These are phyloP conservation scores for Penicillium nucicola DNA, from an alignment of 495 filamentous ascomycete species.

Conservation along the genomic window DNA sequence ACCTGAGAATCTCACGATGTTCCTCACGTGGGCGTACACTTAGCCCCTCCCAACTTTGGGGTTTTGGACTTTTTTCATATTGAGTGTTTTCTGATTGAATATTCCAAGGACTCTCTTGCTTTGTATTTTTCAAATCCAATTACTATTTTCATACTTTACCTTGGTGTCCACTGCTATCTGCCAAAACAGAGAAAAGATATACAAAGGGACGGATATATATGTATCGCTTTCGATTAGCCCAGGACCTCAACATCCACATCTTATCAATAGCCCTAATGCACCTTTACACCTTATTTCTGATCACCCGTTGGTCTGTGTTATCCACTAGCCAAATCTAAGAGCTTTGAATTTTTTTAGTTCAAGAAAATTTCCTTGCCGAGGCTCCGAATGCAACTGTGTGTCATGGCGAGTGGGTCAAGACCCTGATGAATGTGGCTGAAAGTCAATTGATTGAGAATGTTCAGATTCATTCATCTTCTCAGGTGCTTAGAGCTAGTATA, in stretches of 20 bases:
- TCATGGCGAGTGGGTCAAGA: conserved; percentile 3
- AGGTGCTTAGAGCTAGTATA: not conserved
- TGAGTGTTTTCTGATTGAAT: too few species aligned
- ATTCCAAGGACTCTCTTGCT: too few species aligned
- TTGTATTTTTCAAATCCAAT: too few species aligned
- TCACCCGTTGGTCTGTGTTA: conserved; percentile 4
- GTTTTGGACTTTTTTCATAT: too few species aligned
- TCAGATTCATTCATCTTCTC: not conserved
- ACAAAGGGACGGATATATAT: too few species aligned
- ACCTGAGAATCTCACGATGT: not conserved
- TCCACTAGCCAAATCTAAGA: not conserved
- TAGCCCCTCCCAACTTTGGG: too few species aligned
- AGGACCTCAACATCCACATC: not conserved
- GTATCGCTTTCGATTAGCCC: too few species aligned
- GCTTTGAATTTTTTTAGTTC: not conserved
- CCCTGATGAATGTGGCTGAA: not conserved
- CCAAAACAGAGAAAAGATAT: too few species aligned
- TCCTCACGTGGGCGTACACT: too few species aligned
- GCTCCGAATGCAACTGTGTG: conserved; percentile 1
- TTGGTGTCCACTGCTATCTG: not conserved
- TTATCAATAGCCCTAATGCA: not conserved
- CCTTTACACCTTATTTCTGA: not conserved
- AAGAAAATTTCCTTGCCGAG: conserved; percentile 1
- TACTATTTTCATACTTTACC: too few species aligned
- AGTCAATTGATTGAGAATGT: not conserved